Evolutionary conservation across 2,329 filamentous ascomycete species (phyloP).

Genomic region (Teratosphaeria pseudoeucalypti): DNA sequence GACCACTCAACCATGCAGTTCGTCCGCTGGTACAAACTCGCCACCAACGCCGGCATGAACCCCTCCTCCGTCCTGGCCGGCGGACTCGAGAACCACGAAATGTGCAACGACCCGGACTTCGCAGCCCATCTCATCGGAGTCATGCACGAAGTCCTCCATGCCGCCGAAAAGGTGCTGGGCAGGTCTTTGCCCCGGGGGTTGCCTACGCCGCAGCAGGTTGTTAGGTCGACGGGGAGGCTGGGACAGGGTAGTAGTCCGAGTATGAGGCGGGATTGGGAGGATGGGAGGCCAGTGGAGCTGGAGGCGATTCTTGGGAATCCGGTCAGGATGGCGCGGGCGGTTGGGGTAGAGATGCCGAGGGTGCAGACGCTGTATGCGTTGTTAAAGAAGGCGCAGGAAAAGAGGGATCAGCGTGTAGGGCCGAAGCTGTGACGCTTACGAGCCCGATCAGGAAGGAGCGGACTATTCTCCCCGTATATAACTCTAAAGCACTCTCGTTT

Average conservation of each 20-base stretch:
- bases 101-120: conserved; percentile 29
- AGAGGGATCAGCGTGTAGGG: conserved; percentile 30
- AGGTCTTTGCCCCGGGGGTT: conserved; percentile 5
- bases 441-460: no score
- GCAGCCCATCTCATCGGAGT: conserved; percentile 29
- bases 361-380: conserved; percentile 38
- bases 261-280: conserved; percentile 40
- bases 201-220: neutral
- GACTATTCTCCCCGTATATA: no score
- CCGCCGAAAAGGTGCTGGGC: conserved; percentile 28
- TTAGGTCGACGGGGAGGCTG: conserved; percentile 25
- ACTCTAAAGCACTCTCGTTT: no score
- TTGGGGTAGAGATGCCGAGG: conserved; percentile 31
- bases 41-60: conserved; percentile 54
- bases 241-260: conserved; percentile 36
- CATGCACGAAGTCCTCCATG: conserved; percentile 36
- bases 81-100: conserved; percentile 42
- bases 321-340: conserved; percentile 31
- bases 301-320: conserved; percentile 42
- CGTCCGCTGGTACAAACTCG: conserved; percentile 50
- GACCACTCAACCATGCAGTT: conserved; percentile 51
- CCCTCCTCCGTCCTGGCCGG: conserved; percentile 48
- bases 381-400: conserved; percentile 46
- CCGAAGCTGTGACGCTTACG: neutral
- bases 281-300: conserved; percentile 35